These are phyloP conservation scores for Phytophthora colocasiae DNA, from an alignment of 352 stramenopile genomes.

Conservation along the genomic window DNA sequence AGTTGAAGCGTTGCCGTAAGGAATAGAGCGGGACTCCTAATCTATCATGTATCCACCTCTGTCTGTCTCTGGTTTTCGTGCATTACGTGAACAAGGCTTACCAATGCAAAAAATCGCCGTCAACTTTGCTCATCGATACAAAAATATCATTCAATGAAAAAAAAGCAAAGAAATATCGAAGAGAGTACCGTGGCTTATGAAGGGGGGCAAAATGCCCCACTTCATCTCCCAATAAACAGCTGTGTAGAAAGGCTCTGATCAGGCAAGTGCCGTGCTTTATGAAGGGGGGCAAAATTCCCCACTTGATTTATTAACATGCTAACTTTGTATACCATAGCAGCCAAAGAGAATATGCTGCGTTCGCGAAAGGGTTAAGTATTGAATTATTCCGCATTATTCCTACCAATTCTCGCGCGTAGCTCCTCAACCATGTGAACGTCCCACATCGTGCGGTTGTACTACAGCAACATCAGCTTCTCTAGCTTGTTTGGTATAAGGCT, in stretches of 20 bases:
- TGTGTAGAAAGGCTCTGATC: not conserved
- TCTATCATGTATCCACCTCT: not conserved
- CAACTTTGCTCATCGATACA: not conserved
- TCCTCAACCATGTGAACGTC: no score
- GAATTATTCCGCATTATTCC: no score
- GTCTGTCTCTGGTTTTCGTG: not conserved
- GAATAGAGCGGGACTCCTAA: not conserved
- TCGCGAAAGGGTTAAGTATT: no score
- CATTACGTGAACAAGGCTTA: not conserved
- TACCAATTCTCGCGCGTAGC: no score
- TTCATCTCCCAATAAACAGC: not conserved
- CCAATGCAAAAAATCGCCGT: not conserved
- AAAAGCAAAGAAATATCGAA: not conserved
- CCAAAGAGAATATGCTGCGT: no score
- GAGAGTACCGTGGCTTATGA: constrained; percentile 2
- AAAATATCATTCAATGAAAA: not conserved
- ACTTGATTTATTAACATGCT: not conserved
- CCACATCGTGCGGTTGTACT: no score
- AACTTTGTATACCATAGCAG: not conserved
- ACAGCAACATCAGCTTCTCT: not conserved
- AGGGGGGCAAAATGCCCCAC: not conserved
- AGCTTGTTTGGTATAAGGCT: not conserved
- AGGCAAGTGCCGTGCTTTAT: constrained; percentile 1
- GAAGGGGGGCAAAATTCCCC: not conserved
- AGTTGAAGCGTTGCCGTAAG: not conserved